Percentiles rank a stretch among this genome's conserved stretches.
These are phyloP conservation scores for Fusarium sp. DNA, from an alignment of 2,329 filamentous ascomycete genomes.

Conservation along the genomic window DNA sequence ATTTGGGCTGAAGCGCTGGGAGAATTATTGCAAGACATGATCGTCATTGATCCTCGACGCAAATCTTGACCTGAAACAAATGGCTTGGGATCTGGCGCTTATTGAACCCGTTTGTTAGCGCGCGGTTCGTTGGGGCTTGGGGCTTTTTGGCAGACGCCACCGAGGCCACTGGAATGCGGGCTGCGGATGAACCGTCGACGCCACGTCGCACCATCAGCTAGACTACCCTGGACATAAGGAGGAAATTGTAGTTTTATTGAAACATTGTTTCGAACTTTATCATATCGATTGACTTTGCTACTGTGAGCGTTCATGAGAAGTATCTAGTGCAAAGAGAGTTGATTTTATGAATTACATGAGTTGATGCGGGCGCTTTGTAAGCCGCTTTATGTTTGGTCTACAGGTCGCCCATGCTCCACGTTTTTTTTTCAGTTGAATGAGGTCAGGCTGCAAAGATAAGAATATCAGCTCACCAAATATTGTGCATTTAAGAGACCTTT, in stretches of 20 bases:
- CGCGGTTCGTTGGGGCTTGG: slow-evolving; percentile 14
- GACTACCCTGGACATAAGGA: slow-evolving; percentile 6
- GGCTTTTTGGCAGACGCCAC: background rate
- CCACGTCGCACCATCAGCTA: background rate
- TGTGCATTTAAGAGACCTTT: no score
- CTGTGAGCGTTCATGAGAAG: no score
- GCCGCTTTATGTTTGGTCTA: no score
- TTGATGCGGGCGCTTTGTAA: no score
- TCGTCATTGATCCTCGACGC: slow-evolving; percentile 6
- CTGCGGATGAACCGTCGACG: background rate
- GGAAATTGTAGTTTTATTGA: background rate
- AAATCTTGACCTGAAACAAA: slow-evolving; percentile 22
- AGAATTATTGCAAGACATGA: background rate
- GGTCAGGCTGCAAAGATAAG: no score
- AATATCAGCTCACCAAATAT: no score
- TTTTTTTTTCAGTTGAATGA: no score
- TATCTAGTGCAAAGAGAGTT: no score
- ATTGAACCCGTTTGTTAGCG: slow-evolving; percentile 7
- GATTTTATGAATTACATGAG: no score
- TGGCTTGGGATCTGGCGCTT: slow-evolving; percentile 15
- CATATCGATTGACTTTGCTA: fast-evolving
- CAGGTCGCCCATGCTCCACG: no score
- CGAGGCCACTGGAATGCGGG: background rate
- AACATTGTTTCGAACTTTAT: background rate
- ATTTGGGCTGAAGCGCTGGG: background rate